These are phyloP conservation scores for Monilinia vaccinii-corymbosi DNA, from an alignment of 2,329 filamentous ascomycete species.

Conservation along the genomic window DNA sequence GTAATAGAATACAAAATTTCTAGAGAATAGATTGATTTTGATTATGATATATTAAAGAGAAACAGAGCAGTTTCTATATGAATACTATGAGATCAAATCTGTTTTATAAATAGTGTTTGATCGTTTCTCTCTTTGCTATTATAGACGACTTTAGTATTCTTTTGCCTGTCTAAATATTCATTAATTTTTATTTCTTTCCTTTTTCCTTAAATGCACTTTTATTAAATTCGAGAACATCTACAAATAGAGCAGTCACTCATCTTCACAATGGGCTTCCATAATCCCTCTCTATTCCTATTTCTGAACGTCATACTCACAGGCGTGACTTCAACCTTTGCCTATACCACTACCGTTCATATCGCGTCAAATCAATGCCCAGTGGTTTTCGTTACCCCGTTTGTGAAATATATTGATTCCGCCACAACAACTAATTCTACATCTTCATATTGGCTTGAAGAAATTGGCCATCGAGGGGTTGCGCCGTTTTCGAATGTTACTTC, in stretches of 20 bases:
- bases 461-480: constrained; percentile 16
- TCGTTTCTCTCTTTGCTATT: not conserved
- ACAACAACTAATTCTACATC: not conserved
- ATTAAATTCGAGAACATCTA: not conserved
- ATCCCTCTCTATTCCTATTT: not conserved
- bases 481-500: constrained; percentile 11
- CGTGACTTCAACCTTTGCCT: not conserved
- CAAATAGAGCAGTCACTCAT: not conserved
- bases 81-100: too few relatives aligned
- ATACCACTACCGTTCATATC: not conserved
- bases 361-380: not conserved
- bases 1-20: too few relatives aligned
- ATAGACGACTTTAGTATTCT: not conserved
- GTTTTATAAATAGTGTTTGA: too few relatives aligned
- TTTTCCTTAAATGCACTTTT: not conserved
- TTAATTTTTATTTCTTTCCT: not conserved
- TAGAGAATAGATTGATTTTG: too few relatives aligned
- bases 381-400: not conserved
- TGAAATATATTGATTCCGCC: not conserved
- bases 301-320: not conserved
- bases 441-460: constrained; percentile 18
- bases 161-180: not conserved
- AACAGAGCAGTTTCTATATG: too few relatives aligned
- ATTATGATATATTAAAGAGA: too few relatives aligned
- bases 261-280: not conserved